Conservation (phyloP, 306 rosid species). For the Lotus japonicus region DNA sequence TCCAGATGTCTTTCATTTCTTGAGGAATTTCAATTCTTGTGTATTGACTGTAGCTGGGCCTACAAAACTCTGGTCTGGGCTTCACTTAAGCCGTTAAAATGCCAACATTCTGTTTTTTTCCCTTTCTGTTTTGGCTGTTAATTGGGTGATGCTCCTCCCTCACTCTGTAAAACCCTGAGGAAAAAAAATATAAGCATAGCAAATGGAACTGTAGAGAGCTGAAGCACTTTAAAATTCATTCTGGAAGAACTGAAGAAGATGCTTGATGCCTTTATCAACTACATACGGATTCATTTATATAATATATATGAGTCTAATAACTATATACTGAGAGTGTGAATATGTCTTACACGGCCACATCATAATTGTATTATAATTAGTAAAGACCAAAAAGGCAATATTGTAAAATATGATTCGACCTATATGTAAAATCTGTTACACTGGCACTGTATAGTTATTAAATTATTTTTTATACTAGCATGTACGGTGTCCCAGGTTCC, state of each 20-base stretch:
- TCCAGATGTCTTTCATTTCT: neutral
- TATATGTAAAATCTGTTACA: too few species aligned
- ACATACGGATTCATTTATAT: neutral
- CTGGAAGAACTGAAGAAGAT: neutral
- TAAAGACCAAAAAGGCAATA: too few species aligned
- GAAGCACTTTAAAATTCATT: neutral
- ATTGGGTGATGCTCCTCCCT: neutral
- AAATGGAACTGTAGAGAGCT: neutral
- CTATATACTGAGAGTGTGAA: too few species aligned
- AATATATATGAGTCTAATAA: too few species aligned
- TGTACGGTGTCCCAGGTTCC: slow-evolving; percentile 9
- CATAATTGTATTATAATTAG: too few species aligned
- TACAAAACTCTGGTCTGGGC: neutral
- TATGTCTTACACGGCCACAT: too few species aligned
- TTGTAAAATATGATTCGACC: too few species aligned
- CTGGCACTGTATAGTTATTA: too few species aligned
- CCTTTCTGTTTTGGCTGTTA: neutral
- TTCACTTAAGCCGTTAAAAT: neutral
- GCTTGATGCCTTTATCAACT: neutral
- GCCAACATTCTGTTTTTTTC: neutral
- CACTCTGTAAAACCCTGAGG: neutral
- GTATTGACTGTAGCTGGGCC: neutral
- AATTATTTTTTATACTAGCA: neutral
- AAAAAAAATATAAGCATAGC: neutral
- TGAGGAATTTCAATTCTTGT: slow-evolving; percentile 9